Evolutionary conservation across 2,329 filamentous ascomycete species (phyloP), one percentile per base, ranked within the genome.

Genomic region (Cercospora zeae-maydis): DNA sequence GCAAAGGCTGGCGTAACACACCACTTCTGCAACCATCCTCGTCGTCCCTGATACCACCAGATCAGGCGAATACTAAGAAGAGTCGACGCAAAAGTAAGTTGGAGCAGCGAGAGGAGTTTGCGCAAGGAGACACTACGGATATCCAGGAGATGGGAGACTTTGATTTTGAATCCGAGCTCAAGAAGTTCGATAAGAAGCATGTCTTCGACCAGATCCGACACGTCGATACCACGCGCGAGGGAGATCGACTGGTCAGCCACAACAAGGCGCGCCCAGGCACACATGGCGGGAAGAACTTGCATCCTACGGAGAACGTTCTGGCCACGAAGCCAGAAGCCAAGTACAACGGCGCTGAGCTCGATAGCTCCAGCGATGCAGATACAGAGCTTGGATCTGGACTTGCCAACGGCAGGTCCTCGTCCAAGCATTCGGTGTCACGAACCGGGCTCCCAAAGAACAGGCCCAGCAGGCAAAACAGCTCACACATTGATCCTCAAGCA

Each of bases 141-240:
- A 91, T 95, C 21, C 91, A 93, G 77, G 93, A 96, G 74, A 85
- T 95, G 81, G 91, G 90, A 10, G 95, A 98, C 65, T 98, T 98
- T 71, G 93, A 98, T 76, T 98, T 98, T 72, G 88, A 91, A 70
- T 88, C 87, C 59, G 92, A 92, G 68, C 82, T 98, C 33, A 93
- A 91, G 52, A 96, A 96, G 73, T 98, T 98, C 71, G 93, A 98
- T 80, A 98, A 98, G 79, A 86, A 89, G 61, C 88, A 88, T 1
- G 86, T 98, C 8, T 99, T 99, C 74, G 90, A 93, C 68, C 89
- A 97, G 76, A 95, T 98, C 76, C 84, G 91, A 63, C 91, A 90
- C 68, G 91, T 96, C 61, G 93, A 98, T 71, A 88, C 86, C 31
- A 87, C 93, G 8, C 91, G 93, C n/a, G 93, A 96, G 61, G 89